Base-by-base conservation (phyloP, 768 basidiomycete species). In the Auriscalpium microsporum region DNA sequence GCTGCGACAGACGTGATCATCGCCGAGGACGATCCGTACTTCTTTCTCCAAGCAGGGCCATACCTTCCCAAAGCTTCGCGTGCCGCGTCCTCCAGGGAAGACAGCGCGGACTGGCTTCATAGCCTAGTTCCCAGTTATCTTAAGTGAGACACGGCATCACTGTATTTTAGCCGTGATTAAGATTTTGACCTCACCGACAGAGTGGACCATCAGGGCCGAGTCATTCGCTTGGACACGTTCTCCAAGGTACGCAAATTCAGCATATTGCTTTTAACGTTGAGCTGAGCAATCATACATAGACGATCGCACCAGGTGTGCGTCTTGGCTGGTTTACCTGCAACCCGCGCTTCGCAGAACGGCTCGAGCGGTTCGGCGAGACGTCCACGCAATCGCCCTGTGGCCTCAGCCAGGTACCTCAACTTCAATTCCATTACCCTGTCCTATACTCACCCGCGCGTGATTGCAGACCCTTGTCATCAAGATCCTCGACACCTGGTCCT, bases 1-100 rank as follows among this genome's bases (percentile, higher is more conserved):
- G 14, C 49, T 16, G 11, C 34, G 7, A 10, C 23, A 86, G 82
- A 90, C 60, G 67, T 90, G 21, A 82, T 90, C 60, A 89, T 89
- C 56, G 81, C 86, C 53, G 88, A 91, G 72, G 89, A 92, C 62
- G 89, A 90, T 68, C 89, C 90, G 4, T 90, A 90, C 68, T 83
- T 80, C 68, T 87, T 88, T 71, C 72, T 90, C 21, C 87, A 89
- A 65, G 70, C 81, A 58, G 79, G 78, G 0, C 58, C 69, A 2
- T 89, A 86, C 66, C 63, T 73, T 8, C 76, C 74, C 6, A 78
- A 78, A 57, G 58, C 61, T 33, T 68, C 68, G 34, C 74, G 71
- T 19, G 57, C 57, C 53, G 52, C 48, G 3, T 28, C 28, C 5
- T 57, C 52, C 56, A 71, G 62, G 56, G 71, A 63, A 28, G 76